Conservation (phyloP, 768 basidiomycete genomes). For the Gymnopilus junonius region DNA sequence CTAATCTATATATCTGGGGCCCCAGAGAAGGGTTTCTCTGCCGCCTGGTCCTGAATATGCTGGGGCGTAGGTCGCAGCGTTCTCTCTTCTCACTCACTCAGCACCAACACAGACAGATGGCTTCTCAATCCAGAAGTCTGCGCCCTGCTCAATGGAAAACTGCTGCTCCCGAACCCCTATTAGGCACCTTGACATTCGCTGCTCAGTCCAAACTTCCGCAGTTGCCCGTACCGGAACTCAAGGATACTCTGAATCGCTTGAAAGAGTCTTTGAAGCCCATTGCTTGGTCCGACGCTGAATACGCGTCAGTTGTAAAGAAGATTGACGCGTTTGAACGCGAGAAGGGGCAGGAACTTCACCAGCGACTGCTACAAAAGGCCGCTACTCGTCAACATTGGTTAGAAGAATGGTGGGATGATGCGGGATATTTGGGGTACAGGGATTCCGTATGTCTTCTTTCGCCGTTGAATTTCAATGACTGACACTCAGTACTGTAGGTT, state of each 20-base stretch:
- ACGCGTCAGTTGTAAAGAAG: constrained; percentile 53
- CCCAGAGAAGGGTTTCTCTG: background rate
- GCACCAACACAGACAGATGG: constrained; percentile 23
- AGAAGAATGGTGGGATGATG: constrained; percentile 94
- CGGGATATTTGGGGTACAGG: constrained; percentile 80
- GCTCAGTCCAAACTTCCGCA: constrained; percentile 65
- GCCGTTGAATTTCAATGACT: background rate
- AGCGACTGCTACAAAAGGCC: constrained; percentile 59
- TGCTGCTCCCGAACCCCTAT: constrained; percentile 60
- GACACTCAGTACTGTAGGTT: constrained; percentile 45
- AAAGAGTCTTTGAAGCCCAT: constrained; percentile 76
- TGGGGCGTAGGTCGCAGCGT: constrained; percentile 16
- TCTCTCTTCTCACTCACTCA: constrained; percentile 4
- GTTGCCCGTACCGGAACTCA: constrained; percentile 78
- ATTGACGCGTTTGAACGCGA: constrained; percentile 67
- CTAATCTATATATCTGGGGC: background rate
- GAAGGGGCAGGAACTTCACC: constrained; percentile 63
- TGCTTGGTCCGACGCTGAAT: constrained; percentile 66
- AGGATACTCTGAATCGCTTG: constrained; percentile 67
- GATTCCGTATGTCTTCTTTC: constrained; percentile 63
- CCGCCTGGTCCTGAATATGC: constrained; percentile 14
- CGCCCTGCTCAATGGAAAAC: constrained; percentile 73
- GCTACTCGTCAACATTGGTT: constrained; percentile 77
- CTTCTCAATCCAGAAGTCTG: constrained; percentile 24
- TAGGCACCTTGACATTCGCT: constrained; percentile 63